Percentiles rank a stretch among this genome's conserved stretches.
phyloP scores from a whole-genome alignment of 2,329 filamentous ascomycete species.

The Verticillium nonalfalfae region DNA sequence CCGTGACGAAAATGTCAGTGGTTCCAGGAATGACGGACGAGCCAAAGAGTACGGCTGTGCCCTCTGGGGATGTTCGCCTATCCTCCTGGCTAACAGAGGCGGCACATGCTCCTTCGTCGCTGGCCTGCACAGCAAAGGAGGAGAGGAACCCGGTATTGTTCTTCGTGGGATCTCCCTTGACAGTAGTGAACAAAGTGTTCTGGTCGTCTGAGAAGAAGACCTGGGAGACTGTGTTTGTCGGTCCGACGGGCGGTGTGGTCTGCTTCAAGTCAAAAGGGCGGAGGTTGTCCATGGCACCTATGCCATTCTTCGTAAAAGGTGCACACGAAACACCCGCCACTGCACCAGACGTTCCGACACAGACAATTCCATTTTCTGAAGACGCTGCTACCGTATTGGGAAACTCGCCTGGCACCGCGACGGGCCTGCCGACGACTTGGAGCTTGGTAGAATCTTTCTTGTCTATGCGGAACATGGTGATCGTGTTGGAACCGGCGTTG shows the following conservation, averaged over 20 bases:
- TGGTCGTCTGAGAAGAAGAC: conserved; percentile 53
- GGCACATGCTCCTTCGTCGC: background rate
- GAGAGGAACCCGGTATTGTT: conserved; percentile 54
- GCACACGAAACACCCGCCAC: conserved; percentile 38
- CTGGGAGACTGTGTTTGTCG: conserved; percentile 53
- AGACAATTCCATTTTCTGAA: conserved; percentile 30
- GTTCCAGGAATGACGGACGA: conserved; percentile 36
- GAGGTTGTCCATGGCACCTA: conserved; percentile 36
- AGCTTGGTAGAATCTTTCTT: conserved; percentile 34
- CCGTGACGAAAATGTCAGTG: conserved; percentile 44
- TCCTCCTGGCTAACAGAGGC: conserved; percentile 17
- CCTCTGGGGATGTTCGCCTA: conserved; percentile 35
- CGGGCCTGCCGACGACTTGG: conserved; percentile 33
- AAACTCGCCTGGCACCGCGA: conserved; percentile 41
- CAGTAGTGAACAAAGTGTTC: conserved; percentile 43
- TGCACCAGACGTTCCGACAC: conserved; percentile 38
- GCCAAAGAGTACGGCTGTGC: conserved; percentile 54
- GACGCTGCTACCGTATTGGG: conserved; percentile 46
- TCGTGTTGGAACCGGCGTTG: conserved; percentile 45
- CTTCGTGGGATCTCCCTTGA: conserved; percentile 50
- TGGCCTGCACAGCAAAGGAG: conserved; percentile 34
- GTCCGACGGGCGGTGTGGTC: conserved; percentile 50
- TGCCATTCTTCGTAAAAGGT: conserved; percentile 26
- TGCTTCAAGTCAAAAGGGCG: conserved; percentile 44
- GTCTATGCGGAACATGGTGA: conserved; percentile 42